These are phyloP conservation scores for Pythium plurisporium DNA, from an alignment of 352 stramenopile species.

Conservation along the genomic window DNA sequence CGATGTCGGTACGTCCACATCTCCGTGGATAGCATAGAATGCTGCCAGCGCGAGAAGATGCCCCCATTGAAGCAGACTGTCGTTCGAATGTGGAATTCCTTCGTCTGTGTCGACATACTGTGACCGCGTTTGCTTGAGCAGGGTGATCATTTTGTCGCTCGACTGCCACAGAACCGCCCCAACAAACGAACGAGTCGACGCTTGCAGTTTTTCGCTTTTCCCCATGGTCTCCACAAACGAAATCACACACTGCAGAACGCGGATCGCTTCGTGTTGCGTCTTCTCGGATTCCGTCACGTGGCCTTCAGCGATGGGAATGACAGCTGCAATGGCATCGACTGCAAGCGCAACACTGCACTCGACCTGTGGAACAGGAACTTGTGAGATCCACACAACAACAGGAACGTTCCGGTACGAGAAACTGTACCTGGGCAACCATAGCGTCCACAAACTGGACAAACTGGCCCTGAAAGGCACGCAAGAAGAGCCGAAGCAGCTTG, in stretches of 20 bases:
- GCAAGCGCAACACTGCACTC: slow-evolving; percentile 20
- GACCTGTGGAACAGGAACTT: slow-evolving; percentile 1
- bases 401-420: no score
- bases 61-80: not conserved
- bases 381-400: not conserved
- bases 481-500: slow-evolving; percentile 50
- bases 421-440: slow-evolving; percentile 24
- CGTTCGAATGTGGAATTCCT: not conserved
- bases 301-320: slow-evolving; percentile 14
- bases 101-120: slow-evolving; percentile 14
- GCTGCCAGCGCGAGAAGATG: slow-evolving; percentile 3
- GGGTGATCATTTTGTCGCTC: slow-evolving; percentile 2
- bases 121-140: slow-evolving; percentile 11
- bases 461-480: slow-evolving; percentile 58
- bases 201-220: slow-evolving; percentile 17
- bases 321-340: slow-evolving; percentile 12
- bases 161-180: slow-evolving; percentile 16
- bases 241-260: slow-evolving; percentile 12
- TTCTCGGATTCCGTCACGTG: slow-evolving; percentile 4
- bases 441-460: slow-evolving; percentile 35
- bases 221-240: slow-evolving; percentile 14
- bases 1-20: not conserved
- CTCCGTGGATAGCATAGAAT: slow-evolving; percentile 5
- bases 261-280: slow-evolving; percentile 14
- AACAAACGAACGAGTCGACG: slow-evolving; percentile 18